phyloP scores from a whole-genome alignment of 78 protist genomes.

The Planoprotostelium fungivorum region DNA sequence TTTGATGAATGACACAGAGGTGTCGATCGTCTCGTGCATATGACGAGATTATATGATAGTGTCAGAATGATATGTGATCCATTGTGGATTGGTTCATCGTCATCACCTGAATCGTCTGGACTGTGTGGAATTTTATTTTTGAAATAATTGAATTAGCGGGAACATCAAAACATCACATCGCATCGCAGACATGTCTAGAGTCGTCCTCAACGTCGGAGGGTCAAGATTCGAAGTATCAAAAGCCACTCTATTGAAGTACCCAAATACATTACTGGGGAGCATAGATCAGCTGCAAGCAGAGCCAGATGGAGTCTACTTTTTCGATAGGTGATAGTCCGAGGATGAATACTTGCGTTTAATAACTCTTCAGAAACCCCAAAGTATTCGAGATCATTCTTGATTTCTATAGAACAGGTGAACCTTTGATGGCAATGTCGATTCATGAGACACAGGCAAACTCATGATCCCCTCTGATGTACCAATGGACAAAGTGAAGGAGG shows the following conservation, averaged over 20 bases:
- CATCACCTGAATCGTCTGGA: too few relatives aligned
- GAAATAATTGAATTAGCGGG: too few relatives aligned
- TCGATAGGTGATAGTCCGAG: neutral
- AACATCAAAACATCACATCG: too few relatives aligned
- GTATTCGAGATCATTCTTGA: neutral
- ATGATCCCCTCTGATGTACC: neutral
- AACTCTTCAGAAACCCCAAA: neutral
- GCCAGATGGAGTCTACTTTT: neutral
- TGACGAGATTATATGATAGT: too few relatives aligned
- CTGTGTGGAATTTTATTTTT: too few relatives aligned
- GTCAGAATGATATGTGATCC: too few relatives aligned
- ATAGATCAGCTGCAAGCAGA: neutral
- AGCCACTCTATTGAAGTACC: neutral
- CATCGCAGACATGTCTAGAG: neutral
- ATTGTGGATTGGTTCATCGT: too few relatives aligned
- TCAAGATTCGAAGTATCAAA: neutral
- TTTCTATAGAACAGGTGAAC: neutral
- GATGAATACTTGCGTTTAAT: neutral
- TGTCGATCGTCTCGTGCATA: too few relatives aligned
- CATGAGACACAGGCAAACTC: neutral
- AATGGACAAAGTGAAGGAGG: neutral
- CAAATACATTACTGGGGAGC: neutral
- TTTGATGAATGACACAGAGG: too few relatives aligned
- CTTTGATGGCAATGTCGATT: neutral
- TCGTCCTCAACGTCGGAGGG: neutral